These are phyloP conservation scores for Keithomyces neogunnii DNA, from an alignment of 2,329 filamentous ascomycete species.

Conservation along the genomic window DNA sequence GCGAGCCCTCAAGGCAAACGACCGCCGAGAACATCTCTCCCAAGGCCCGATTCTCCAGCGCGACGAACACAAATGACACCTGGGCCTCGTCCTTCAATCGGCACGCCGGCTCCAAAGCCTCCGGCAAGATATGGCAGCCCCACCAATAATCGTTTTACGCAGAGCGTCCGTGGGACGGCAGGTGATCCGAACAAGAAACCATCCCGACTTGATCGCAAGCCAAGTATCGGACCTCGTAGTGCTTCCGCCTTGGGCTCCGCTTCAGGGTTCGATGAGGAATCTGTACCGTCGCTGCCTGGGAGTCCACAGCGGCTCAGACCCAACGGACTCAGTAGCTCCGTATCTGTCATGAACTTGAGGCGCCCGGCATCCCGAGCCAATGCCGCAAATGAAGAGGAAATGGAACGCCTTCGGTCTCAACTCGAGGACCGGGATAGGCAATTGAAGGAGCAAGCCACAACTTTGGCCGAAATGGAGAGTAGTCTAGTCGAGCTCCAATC, in stretches of 20 bases:
- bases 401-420: slow-evolving; percentile 63
- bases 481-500: slow-evolving; percentile 70
- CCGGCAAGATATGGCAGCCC: slow-evolving; percentile 28
- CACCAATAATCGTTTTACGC: slow-evolving; percentile 47
- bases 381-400: slow-evolving; percentile 55
- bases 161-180: slow-evolving; percentile 52
- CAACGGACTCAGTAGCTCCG: slow-evolving; percentile 45
- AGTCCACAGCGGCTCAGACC: slow-evolving; percentile 42
- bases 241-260: slow-evolving; percentile 48
- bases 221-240: slow-evolving; percentile 48
- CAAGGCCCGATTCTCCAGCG: slow-evolving; percentile 79
- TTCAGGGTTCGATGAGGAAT: slow-evolving; percentile 48
- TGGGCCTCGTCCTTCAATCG: slow-evolving; percentile 46
- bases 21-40: slow-evolving; percentile 61
- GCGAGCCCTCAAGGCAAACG: slow-evolving; percentile 65
- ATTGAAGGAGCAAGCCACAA: slow-evolving; percentile 77
- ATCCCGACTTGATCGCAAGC: slow-evolving; percentile 38
- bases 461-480: slow-evolving; percentile 81
- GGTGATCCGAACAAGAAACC: slow-evolving; percentile 53
- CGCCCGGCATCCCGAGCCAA: slow-evolving; percentile 47
- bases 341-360: slow-evolving; percentile 46
- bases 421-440: slow-evolving; percentile 80
- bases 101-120: slow-evolving; percentile 28
- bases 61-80: slow-evolving; percentile 59
- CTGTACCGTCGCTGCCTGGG: slow-evolving; percentile 32